A percentile compares a stretch with the other conserved stretches of the same genome.
phyloP scores from a whole-genome alignment of 164 flowering plant species.

The Chimonanthus salicifolius region DNA sequence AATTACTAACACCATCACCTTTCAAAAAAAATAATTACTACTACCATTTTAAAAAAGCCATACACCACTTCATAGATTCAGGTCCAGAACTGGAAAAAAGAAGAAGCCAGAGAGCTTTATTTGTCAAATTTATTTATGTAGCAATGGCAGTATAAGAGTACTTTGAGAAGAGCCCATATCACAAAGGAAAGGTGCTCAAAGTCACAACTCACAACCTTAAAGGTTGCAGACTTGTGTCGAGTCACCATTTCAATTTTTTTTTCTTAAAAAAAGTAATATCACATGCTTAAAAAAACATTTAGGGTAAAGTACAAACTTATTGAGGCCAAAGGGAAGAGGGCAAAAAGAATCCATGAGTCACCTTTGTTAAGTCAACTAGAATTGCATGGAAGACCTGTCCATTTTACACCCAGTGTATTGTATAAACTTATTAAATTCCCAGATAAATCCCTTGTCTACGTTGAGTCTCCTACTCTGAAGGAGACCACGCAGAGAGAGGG shows the following conservation, averaged over 20 bases:
- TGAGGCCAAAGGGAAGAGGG: no score
- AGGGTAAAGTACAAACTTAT: no score
- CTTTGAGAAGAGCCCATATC: not conserved
- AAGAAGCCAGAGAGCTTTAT: no score
- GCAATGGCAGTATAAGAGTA: not conserved
- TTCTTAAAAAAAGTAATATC: not conserved
- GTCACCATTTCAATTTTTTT: no score
- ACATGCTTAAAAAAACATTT: not conserved
- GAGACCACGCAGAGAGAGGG: not conserved
- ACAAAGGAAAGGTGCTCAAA: no score
- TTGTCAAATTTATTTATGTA: no score
- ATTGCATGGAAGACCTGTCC: no score
- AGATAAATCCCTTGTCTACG: not conserved
- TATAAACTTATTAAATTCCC: not conserved
- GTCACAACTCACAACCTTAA: no score
- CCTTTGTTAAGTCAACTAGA: no score
- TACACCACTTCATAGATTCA: not conserved
- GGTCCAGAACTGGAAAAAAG: no score
- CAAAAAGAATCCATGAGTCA: no score
- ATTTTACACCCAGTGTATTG: not conserved
- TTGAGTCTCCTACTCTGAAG: not conserved
- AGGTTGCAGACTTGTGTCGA: no score
- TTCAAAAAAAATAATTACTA: not conserved
- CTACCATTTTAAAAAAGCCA: not conserved
- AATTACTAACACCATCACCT: not conserved